Base-by-base conservation (phyloP, 768 basidiomycete species). In the Leucocoprinus leucothites region DNA sequence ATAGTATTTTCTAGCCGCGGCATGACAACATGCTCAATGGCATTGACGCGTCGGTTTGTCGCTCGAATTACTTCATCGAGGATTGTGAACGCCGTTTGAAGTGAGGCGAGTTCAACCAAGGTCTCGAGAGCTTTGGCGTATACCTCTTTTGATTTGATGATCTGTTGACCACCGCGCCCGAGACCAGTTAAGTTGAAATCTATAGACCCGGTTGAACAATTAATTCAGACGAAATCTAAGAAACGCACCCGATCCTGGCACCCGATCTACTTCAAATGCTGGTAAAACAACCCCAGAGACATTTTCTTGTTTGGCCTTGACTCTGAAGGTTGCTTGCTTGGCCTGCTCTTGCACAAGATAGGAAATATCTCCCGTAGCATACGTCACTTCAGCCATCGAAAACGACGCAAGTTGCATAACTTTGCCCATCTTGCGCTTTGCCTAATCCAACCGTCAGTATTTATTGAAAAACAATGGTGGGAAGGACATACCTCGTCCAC, bases 361-460 rank as follows among this genome's bases (percentile, higher is more conserved):
- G 44, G 92, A 85, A 65, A 99, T 98, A 67, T 98, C 97, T 61
- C 92, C 92, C 8, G 97, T 96, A 31, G 95, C 86, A 74, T 98
- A 99, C 18, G 95, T 96, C 60, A 99, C 97, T 71, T 98, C 96
- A 0, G 97, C 97, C 75, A 98, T 88, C 41, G 95, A 97, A 79
- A 99, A 97, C 40, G 97, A 98, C 22, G 97, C 97, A 48, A 98
- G 80, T 70, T 99, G 97, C 87, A 99, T 97, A 22, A 98, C 95
- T 57, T 91, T 82, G 26, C 97, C 97, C 97, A 98, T 99, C 75
- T 98, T 95, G 57, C 94, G 84, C 71, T 99, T 99, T 9, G 97
- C 96, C 95, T 98, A 60, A 58, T 58, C 53, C 61, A 68, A 49
- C 44, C 67, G 56, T 60, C 52, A 44, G 48, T 44, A 44, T 47